These are phyloP conservation scores for Luffa aegyptiaca DNA, from an alignment of 306 rosid genomes.

Conservation along the genomic window DNA sequence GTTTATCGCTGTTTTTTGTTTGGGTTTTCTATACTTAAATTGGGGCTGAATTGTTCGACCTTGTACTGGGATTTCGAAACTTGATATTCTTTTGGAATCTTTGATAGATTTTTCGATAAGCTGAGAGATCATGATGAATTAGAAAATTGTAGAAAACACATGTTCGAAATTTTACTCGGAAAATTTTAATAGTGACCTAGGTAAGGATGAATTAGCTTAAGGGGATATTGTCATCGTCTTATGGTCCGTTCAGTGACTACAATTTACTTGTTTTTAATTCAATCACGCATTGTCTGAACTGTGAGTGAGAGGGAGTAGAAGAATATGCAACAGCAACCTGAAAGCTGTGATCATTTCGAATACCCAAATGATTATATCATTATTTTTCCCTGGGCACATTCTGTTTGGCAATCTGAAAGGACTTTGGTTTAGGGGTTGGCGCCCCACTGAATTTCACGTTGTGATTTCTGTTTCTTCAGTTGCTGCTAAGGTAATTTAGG, in stretches of 20 bases:
- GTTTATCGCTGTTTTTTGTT: not conserved
- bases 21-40: not conserved
- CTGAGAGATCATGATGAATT: not conserved
- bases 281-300: not conserved
- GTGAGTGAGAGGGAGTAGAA: not conserved
- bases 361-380: not conserved
- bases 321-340: not conserved
- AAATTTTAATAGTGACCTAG: not conserved
- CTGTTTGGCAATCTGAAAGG: not conserved
- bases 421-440: not conserved
- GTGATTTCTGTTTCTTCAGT: not conserved
- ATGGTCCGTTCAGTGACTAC: not conserved
- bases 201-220: not conserved
- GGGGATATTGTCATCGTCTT: not conserved
- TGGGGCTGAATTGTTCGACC: not conserved
- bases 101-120: not conserved
- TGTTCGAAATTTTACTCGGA: not conserved
- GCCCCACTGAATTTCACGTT: not conserved
- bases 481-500: not conserved
- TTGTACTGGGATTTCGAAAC: not conserved
- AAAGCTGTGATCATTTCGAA: not conserved
- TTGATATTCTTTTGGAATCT: not conserved
- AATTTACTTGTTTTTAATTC: not conserved
- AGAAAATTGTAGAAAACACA: not conserved
- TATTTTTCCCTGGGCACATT: not conserved